Evolutionary conservation across 257 asterid species (phyloP).

Genomic region (Nicotiana benthamiana): DNA sequence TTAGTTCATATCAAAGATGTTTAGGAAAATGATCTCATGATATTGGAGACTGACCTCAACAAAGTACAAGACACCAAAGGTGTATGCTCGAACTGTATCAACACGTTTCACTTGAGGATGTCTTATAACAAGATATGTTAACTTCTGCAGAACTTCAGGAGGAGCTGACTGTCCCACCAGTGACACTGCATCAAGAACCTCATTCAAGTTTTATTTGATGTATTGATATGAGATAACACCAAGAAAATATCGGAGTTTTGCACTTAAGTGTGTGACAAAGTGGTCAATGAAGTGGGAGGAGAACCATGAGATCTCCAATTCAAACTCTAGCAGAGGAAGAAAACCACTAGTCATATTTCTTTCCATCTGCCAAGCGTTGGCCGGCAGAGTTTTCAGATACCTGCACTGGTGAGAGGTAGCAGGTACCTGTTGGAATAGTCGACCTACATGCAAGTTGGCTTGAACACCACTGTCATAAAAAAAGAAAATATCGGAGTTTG

Average conservation of each 20-base stretch:
- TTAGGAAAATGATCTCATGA: background rate
- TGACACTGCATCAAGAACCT: conserved; percentile 32
- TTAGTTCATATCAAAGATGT: background rate
- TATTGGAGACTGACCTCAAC: conserved; percentile 62
- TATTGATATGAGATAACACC: background rate
- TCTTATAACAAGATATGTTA: conserved; percentile 32
- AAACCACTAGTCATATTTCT: background rate
- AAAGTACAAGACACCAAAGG: conserved; percentile 79
- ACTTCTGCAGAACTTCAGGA: conserved; percentile 51
- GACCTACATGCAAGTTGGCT: background rate
- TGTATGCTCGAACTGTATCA: conserved; percentile 93
- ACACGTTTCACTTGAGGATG: conserved; percentile 74
- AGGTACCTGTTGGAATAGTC: background rate
- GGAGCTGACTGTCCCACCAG: conserved; percentile 71
- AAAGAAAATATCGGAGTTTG: background rate
- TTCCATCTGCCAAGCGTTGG: background rate
- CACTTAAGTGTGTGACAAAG: too few relatives aligned
- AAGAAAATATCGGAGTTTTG: background rate
- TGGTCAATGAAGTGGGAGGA: background rate
- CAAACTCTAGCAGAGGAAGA: background rate
- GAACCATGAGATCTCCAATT: background rate
- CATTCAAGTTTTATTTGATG: background rate
- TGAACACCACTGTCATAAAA: too few relatives aligned
- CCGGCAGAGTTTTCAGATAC: background rate
- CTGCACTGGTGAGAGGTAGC: background rate